phyloP scores from a whole-genome alignment of 2,329 filamentous ascomycete species.

The Colletotrichum sp. region DNA sequence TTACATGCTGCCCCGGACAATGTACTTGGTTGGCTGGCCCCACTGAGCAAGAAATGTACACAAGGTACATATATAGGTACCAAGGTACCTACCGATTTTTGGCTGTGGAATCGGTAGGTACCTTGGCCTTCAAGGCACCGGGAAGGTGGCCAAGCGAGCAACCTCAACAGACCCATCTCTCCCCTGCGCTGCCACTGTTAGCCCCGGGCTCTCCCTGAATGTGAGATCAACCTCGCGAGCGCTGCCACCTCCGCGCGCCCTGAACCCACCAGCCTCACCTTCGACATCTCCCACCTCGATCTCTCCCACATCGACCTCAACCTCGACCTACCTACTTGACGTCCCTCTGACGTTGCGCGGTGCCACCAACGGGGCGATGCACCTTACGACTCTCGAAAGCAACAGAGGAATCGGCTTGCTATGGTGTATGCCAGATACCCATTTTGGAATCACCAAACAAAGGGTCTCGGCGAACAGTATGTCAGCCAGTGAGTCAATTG shows the following conservation, averaged over 20 bases:
- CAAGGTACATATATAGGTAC: no score
- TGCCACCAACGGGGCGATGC: no score
- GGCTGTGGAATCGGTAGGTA: no score
- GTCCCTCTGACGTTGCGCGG: background rate
- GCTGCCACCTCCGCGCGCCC: background rate
- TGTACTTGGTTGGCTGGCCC: no score
- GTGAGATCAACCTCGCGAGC: background rate
- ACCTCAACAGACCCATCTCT: background rate
- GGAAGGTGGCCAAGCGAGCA: background rate
- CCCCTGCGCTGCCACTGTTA: background rate
- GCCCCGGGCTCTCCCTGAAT: background rate
- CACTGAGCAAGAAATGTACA: no score
- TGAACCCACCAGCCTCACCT: background rate
- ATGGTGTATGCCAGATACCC: background rate
- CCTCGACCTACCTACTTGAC: background rate
- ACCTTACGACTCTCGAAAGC: no score
- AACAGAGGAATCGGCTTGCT: background rate
- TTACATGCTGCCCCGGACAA: no score
- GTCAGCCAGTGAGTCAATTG: background rate
- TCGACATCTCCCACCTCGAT: background rate
- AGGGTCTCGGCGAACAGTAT: background rate
- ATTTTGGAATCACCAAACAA: fast-evolving
- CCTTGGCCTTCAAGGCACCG: no score
- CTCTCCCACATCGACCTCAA: background rate
- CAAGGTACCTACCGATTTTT: no score